Conservation (phyloP, 371 early-diverging fungal genomes). For the Syncephalastrum sp. region DNA sequence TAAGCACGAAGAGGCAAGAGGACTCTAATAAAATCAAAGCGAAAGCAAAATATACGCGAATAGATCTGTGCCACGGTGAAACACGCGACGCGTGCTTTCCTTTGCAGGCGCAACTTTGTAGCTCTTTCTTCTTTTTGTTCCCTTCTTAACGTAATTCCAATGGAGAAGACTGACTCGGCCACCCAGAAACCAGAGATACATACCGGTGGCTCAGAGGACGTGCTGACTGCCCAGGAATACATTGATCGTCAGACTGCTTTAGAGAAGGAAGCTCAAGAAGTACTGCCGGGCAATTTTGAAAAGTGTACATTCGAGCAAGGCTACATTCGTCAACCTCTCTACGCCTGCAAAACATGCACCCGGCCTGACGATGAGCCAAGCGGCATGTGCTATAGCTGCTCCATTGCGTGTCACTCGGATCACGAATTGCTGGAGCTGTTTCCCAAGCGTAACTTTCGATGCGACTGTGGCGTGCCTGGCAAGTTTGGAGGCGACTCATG, state of each 20-base stretch:
- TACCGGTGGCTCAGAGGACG: background rate
- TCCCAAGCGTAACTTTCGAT: constrained; percentile 78
- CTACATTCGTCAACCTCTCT: constrained; percentile 79
- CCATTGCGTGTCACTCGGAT: constrained; percentile 77
- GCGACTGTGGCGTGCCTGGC: constrained; percentile 77
- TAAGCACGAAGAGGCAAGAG: too few species aligned
- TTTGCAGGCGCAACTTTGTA: too few species aligned
- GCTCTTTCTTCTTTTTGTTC: too few species aligned
- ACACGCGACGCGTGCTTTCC: too few species aligned
- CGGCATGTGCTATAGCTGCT: constrained; percentile 81
- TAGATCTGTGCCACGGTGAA: too few species aligned
- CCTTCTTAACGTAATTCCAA: too few species aligned
- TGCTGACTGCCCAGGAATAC: constrained; percentile 55
- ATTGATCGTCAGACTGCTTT: constrained; percentile 52
- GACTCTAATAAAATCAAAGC: too few species aligned
- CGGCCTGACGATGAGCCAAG: constrained; percentile 44
- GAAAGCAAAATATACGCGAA: too few species aligned
- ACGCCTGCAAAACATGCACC: constrained; percentile 81
- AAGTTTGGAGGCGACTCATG: constrained; percentile 45
- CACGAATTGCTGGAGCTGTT: constrained; percentile 84
- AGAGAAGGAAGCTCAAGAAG: constrained; percentile 55
- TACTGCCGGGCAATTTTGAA: constrained; percentile 74
- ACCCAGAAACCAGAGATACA: too few species aligned
- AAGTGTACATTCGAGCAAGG: constrained; percentile 76
- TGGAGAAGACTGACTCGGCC: too few species aligned